Conservation (phyloP, 164 flowering plant genomes). For the Berberis vulgaris region DNA sequence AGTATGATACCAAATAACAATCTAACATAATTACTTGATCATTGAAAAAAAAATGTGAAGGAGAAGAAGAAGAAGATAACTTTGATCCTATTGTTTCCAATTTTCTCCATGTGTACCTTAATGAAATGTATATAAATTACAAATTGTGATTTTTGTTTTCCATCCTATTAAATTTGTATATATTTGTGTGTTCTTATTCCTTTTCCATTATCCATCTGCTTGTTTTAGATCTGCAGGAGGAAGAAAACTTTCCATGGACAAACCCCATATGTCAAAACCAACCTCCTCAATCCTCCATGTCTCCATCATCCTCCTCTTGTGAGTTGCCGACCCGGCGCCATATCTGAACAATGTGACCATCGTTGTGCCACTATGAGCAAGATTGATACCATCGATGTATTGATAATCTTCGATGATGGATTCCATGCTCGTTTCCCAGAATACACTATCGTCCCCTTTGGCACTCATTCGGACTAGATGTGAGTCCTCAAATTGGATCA, state of each 20-base stretch:
- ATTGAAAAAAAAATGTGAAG: too few relatives aligned
- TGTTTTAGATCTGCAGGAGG: constrained; percentile 57
- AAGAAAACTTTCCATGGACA: constrained; percentile 53
- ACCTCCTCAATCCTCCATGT: constrained; percentile 65
- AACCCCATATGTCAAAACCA: constrained; percentile 56
- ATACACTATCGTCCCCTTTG: constrained; percentile 39
- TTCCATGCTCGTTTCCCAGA: constrained; percentile 79
- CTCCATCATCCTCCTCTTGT: constrained; percentile 66
- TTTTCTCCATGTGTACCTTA: too few relatives aligned
- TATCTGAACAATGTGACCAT: constrained; percentile 46
- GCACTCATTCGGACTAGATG: constrained; percentile 60
- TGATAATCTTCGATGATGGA: constrained; percentile 59
- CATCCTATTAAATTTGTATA: too few relatives aligned
- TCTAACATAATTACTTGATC: too few relatives aligned
- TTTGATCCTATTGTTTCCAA: too few relatives aligned
- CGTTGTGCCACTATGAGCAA: constrained; percentile 79
- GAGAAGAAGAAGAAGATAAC: too few relatives aligned
- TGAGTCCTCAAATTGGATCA: constrained; percentile 69
- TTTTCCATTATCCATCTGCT: constrained; percentile 19
- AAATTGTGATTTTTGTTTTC: too few relatives aligned
- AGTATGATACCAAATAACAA: too few relatives aligned
- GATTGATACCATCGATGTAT: constrained; percentile 55
- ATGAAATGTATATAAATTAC: too few relatives aligned
- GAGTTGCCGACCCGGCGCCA: constrained; percentile 39
- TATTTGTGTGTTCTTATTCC: background rate